Conservation (phyloP, 345 rosid genomes). For the Microcos paniculata region DNA sequence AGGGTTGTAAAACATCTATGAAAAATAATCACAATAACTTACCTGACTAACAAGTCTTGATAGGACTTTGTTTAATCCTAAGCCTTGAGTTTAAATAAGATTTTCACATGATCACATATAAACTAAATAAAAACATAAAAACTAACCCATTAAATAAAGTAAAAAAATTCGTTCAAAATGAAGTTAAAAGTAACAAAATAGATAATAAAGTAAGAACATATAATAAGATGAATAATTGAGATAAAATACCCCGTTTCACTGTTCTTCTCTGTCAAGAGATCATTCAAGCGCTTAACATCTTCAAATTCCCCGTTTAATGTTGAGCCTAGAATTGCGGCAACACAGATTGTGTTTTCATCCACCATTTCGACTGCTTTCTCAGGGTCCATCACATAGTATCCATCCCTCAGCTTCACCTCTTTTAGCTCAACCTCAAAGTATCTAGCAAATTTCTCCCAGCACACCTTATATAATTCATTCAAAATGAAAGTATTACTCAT, state of each 20-base stretch:
- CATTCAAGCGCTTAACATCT: conserved; percentile 59
- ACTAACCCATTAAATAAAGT: too few relatives aligned
- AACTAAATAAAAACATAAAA: too few relatives aligned
- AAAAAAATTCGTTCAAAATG: too few relatives aligned
- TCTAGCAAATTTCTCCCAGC: conserved; percentile 74
- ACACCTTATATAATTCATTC: conserved; percentile 28
- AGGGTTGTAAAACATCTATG: too few relatives aligned
- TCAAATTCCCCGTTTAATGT: conserved; percentile 69
- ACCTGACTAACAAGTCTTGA: too few relatives aligned
- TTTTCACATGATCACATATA: too few relatives aligned
- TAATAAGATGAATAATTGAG: too few relatives aligned
- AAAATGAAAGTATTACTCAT: not conserved
- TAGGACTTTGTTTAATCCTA: too few relatives aligned
- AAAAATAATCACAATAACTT: too few relatives aligned
- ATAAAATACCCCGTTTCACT: conserved; percentile 29
- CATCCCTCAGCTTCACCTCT: conserved; percentile 58
- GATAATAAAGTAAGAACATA: too few relatives aligned
- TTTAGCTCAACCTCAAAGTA: conserved; percentile 67
- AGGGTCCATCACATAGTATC: conserved; percentile 65
- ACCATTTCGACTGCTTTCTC: conserved; percentile 58
- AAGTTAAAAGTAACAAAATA: too few relatives aligned
- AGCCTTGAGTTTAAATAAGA: too few relatives aligned
- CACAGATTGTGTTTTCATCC: conserved; percentile 66
- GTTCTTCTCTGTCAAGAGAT: conserved; percentile 47
- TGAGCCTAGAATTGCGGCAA: conserved; percentile 63